Evolutionary conservation across 2,329 filamentous ascomycete species (phyloP).

Genomic region (Aspergillus flavus): DNA sequence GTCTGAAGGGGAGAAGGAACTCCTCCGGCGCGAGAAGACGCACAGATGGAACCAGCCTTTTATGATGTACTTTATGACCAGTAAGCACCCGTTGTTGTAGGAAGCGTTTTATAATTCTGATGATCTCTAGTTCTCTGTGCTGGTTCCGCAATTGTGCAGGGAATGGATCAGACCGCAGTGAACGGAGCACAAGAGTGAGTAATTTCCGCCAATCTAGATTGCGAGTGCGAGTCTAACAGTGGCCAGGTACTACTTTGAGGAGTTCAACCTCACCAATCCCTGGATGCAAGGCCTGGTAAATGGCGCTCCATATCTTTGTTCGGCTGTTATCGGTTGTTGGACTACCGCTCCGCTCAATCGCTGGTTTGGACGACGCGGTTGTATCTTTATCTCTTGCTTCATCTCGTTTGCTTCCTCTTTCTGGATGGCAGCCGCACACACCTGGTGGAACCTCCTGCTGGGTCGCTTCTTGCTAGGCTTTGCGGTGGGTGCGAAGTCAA

Average conservation of each 20-base stretch:
- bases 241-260: constrained; percentile 8
- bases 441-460: constrained; percentile 71
- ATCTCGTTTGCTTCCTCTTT: constrained; percentile 61
- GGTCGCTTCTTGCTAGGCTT: constrained; percentile 75
- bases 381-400: constrained; percentile 74
- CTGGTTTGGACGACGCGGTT: constrained; percentile 69
- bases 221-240: background rate
- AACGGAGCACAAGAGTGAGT: constrained; percentile 10
- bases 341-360: constrained; percentile 73
- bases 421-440: constrained; percentile 67
- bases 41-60: constrained; percentile 18
- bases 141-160: constrained; percentile 53
- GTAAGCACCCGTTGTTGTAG: background rate
- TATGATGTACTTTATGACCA: constrained; percentile 21
- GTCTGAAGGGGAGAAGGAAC: constrained; percentile 9
- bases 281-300: constrained; percentile 68
- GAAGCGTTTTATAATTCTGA: background rate
- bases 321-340: constrained; percentile 72
- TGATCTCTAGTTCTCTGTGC: constrained; percentile 10
- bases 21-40: constrained; percentile 14
- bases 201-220: background rate
- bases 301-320: constrained; percentile 61
- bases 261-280: constrained; percentile 26
- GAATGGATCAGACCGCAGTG: constrained; percentile 53
- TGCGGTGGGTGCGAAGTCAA: constrained; percentile 74